phyloP scores from a whole-genome alignment of 495 filamentous ascomycete species.

The Apiosordaria backusii region DNA sequence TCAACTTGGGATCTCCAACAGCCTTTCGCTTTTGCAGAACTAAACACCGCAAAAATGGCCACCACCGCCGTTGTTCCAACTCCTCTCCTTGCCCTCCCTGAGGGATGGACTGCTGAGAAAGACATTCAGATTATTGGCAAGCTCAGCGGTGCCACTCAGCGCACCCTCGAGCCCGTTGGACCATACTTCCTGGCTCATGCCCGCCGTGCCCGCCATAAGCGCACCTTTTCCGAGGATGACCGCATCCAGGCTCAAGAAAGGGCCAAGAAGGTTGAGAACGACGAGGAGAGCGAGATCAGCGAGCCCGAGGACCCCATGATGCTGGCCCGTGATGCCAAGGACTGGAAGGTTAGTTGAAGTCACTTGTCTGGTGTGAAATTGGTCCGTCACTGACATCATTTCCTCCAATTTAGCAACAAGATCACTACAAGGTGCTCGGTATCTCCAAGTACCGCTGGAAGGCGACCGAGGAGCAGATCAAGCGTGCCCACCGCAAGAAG shows the following conservation, averaged over 20 bases:
- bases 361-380: neutral
- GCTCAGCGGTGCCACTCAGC: slow-evolving; percentile 66
- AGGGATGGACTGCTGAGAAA: slow-evolving; percentile 82
- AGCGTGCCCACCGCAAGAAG: slow-evolving; percentile 98
- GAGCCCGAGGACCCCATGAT: slow-evolving; percentile 89
- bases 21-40: slow-evolving; percentile 4
- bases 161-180: slow-evolving; percentile 90
- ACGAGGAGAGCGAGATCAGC: slow-evolving; percentile 83
- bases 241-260: slow-evolving; percentile 91
- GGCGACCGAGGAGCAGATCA: slow-evolving; percentile 97
- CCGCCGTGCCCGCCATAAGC: slow-evolving; percentile 89
- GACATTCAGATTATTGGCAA: slow-evolving; percentile 79
- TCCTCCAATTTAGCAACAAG: slow-evolving; percentile 63
- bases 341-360: slow-evolving; percentile 82
- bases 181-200: slow-evolving; percentile 98
- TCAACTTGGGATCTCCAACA: slow-evolving; percentile 2
- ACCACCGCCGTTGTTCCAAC: slow-evolving; percentile 33
- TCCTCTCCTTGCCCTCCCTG: slow-evolving; percentile 71
- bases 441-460: slow-evolving; percentile 84
- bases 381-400: slow-evolving; percentile 26
- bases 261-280: slow-evolving; percentile 92
- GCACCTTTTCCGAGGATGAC: slow-evolving; percentile 98
- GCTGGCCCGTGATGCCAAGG: slow-evolving; percentile 89
- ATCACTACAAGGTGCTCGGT: slow-evolving; percentile 96
- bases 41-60: slow-evolving; percentile 37